Conservation (phyloP, 2,329 filamentous ascomycete genomes). For the Aspergillus luchuensis region DNA sequence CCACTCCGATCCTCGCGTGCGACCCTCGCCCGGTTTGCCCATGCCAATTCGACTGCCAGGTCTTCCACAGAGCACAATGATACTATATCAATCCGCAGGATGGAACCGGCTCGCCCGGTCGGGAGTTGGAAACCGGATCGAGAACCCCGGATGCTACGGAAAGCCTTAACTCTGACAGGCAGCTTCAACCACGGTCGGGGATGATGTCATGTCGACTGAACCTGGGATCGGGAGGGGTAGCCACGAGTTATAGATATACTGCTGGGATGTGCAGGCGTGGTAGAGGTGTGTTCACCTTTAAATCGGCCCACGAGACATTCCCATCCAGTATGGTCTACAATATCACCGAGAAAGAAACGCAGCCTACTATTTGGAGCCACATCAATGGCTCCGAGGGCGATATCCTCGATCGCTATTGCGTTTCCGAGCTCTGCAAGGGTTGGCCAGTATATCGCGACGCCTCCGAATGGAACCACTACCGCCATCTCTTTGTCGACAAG, state of each 20-base stretch:
- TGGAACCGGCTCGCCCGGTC: neutral
- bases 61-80: neutral
- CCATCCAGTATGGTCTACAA: slow-evolving; percentile 1
- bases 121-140: neutral
- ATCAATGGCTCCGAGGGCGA: neutral
- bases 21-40: neutral
- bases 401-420: neutral
- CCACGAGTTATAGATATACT: neutral
- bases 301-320: neutral
- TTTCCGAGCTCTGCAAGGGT: slow-evolving; percentile 6
- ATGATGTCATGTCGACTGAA: neutral
- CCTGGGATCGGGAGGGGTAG: neutral
- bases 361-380: slow-evolving; percentile 1
- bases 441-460: slow-evolving; percentile 6
- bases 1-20: neutral
- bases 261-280: neutral
- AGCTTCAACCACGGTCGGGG: neutral
- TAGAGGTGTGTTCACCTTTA: neutral
- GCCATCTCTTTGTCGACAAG: neutral
- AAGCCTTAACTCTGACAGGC: neutral
- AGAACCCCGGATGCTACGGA: neutral
- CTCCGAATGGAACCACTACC: slow-evolving; percentile 6
- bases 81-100: neutral
- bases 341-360: slow-evolving; percentile 4
- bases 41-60: neutral